These are phyloP conservation scores for Oryza glaberrima DNA, from an alignment of 176 grass and related monocot genomes.

Conservation along the genomic window DNA sequence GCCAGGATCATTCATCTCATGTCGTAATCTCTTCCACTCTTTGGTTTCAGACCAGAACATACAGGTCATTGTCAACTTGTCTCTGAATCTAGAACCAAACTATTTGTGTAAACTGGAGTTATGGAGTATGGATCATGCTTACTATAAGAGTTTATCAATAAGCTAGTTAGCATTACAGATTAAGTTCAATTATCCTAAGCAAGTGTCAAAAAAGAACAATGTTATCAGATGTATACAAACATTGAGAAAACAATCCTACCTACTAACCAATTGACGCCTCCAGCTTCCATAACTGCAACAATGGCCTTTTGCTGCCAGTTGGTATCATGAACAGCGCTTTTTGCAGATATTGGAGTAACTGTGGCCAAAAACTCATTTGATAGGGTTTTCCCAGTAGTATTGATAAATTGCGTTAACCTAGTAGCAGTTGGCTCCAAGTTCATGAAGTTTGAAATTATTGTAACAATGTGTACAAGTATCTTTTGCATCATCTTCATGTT, in stretches of 20 bases:
- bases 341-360: constrained; percentile 42
- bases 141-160: constrained; percentile 13
- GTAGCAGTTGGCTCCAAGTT: constrained; percentile 59
- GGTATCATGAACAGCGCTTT: constrained; percentile 53
- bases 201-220: constrained; percentile 16
- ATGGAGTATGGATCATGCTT: not conserved
- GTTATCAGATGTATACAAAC: constrained; percentile 16
- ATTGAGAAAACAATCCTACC: constrained; percentile 65
- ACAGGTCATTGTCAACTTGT: not conserved
- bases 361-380: constrained; percentile 47
- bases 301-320: constrained; percentile 91
- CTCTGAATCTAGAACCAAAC: constrained; percentile 25
- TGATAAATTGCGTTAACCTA: constrained; percentile 49
- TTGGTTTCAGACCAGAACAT: constrained; percentile 26
- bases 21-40: not conserved
- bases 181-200: constrained; percentile 12
- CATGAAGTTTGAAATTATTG: constrained; percentile 91
- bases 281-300: constrained; percentile 97
- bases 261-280: constrained; percentile 99
- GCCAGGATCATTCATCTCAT: not conserved
- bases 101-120: constrained; percentile 27
- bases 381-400: constrained; percentile 30
- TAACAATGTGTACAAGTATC: constrained; percentile 82
- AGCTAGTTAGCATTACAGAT: constrained; percentile 1
- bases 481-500: constrained; percentile 83